These are phyloP conservation scores for Penicillium bovifimosum DNA, from an alignment of 495 filamentous ascomycete species.

Conservation along the genomic window DNA sequence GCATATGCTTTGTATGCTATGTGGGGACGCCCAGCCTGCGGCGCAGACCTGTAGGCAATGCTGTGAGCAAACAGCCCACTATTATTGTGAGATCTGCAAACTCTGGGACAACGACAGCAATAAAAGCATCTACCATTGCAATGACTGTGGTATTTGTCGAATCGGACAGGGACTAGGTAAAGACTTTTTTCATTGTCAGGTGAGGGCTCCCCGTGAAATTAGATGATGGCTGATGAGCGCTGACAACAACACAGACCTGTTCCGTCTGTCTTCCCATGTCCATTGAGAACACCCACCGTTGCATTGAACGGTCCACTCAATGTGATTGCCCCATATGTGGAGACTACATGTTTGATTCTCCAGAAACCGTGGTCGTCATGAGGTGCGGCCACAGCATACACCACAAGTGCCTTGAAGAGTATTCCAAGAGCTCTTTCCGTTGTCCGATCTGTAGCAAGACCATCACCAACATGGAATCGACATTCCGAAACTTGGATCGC, in stretches of 20 bases:
- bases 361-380: conserved; percentile 85
- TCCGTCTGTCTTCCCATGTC: conserved; percentile 85
- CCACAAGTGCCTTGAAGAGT: conserved; percentile 72
- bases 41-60: conserved; percentile 71
- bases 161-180: conserved; percentile 89
- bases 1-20: conserved; percentile 98
- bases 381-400: conserved; percentile 96
- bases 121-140: conserved; percentile 94
- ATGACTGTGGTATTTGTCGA: conserved; percentile 93
- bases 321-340: conserved; percentile 98
- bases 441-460: conserved; percentile 94
- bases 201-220: conserved; percentile 32
- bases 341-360: conserved; percentile 95
- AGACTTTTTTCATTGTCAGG: conserved; percentile 97
- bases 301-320: conserved; percentile 89
- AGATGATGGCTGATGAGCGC: not conserved
- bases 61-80: conserved; percentile 72
- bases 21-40: conserved; percentile 78
- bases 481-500: conserved; percentile 83
- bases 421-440: conserved; percentile 82
- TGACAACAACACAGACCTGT: conserved; percentile 58
- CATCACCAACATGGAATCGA: conserved; percentile 92
- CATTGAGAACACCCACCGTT: conserved; percentile 76
- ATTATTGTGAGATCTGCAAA: conserved; percentile 93
- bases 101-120: conserved; percentile 91